Evolutionary conservation across 495 filamentous ascomycete species (phyloP).

Genomic region (Penicillium psychrofluorescens): DNA sequence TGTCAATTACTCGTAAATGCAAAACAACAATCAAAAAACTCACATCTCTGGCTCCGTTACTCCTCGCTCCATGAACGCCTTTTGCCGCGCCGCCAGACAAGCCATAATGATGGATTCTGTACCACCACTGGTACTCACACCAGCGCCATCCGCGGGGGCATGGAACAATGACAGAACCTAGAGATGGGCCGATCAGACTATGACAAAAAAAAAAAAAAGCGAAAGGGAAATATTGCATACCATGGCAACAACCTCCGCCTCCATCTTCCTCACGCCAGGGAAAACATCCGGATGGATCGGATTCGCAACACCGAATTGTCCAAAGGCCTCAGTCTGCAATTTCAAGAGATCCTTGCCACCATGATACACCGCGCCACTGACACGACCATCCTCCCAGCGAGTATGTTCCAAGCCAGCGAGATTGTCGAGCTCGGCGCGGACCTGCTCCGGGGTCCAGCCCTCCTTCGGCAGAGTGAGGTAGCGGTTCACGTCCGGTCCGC

Average conservation of each 20-base stretch:
- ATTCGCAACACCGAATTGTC: constrained; percentile 90
- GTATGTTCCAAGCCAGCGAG: constrained; percentile 86
- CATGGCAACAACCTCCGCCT: constrained; percentile 97
- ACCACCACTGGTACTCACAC: constrained; percentile 86
- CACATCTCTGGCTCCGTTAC: constrained; percentile 95
- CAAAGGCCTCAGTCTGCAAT: constrained; percentile 87
- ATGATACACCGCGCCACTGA: constrained; percentile 95
- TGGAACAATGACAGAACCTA: constrained; percentile 82
- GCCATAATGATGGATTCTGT: constrained; percentile 97
- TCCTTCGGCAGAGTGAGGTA: constrained; percentile 76
- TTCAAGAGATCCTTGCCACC: constrained; percentile 77
- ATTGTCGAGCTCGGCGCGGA: constrained; percentile 72
- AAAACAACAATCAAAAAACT: constrained; percentile 6
- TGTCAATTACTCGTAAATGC: constrained; percentile 7
- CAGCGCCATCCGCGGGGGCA: constrained; percentile 74
- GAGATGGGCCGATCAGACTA: neutral
- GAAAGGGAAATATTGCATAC: constrained; percentile 26
- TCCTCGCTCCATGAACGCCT: constrained; percentile 74
- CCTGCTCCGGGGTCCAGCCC: constrained; percentile 72
- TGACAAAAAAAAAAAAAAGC: neutral
- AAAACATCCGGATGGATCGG: constrained; percentile 99
- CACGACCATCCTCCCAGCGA: constrained; percentile 90
- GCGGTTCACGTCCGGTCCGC: constrained; percentile 61
- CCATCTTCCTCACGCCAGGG: constrained; percentile 97
- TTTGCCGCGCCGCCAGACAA: constrained; percentile 78